A percentile compares a stretch with the other conserved stretches of the same genome.
phyloP scores from a whole-genome alignment of 176 grass and related monocot species.

The Oryza rufipogon region DNA sequence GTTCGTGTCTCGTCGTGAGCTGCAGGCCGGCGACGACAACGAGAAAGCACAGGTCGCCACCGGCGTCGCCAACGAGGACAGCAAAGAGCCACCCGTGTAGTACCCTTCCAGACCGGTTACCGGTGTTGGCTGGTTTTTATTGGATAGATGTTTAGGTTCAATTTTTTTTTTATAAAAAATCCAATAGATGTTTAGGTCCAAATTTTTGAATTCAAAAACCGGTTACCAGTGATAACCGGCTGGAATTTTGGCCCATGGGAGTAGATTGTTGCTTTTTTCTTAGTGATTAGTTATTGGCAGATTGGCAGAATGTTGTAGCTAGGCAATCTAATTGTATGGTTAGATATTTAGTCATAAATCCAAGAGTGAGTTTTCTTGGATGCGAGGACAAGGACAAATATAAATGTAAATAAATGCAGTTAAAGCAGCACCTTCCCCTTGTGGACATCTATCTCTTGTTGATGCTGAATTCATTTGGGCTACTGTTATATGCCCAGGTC shows the following conservation, averaged over 20 bases:
- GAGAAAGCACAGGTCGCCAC: slow-evolving; percentile 39
- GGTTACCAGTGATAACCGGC: not conserved
- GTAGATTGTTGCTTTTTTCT: not conserved
- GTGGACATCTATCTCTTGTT: no score
- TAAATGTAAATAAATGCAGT: no score
- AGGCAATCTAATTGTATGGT: not conserved
- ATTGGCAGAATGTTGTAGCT: not conserved
- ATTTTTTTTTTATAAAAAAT: no score
- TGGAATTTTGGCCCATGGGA: not conserved
- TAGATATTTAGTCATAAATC: not conserved
- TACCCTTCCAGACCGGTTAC: no score
- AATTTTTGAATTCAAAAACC: no score
- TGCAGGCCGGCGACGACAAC: not conserved
- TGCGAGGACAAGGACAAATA: not conserved
- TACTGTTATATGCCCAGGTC: no score
- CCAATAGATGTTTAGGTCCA: no score
- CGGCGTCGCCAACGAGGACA: not conserved
- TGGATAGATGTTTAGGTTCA: no score
- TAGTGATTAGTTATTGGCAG: not conserved
- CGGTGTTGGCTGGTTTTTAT: no score
- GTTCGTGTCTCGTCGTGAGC: slow-evolving; percentile 35
- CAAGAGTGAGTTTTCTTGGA: not conserved
- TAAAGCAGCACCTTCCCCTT: no score
- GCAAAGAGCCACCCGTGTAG: not conserved
- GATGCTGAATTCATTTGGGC: no score